Conservation (phyloP, 805 yeast genomes). For the Priceomyces haplophilus region DNA sequence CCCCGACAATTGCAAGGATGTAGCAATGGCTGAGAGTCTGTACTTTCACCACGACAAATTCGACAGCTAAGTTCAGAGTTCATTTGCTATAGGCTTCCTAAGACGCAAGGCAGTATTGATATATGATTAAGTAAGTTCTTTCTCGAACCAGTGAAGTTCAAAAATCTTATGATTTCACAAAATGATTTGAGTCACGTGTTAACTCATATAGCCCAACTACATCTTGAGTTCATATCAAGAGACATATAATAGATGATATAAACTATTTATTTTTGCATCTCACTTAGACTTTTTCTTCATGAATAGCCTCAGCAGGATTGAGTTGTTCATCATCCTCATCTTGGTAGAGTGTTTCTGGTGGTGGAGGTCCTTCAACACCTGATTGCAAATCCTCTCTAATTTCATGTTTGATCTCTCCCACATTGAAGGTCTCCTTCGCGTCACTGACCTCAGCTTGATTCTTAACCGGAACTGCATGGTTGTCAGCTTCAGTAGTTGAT, state of each 20-base stretch:
- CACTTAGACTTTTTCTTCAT: slow-evolving; percentile 2
- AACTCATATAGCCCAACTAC: no score
- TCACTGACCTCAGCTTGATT: slow-evolving; percentile 16
- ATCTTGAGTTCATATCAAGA: no score
- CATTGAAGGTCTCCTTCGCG: slow-evolving; percentile 23
- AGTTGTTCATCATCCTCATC: slow-evolving; percentile 7
- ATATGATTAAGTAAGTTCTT: background rate
- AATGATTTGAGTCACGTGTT: background rate
- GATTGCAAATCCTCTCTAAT: slow-evolving; percentile 9
- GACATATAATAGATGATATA: background rate
- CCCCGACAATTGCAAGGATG: slow-evolving; percentile 96
- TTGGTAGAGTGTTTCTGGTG: slow-evolving; percentile 5
- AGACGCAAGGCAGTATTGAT: background rate
- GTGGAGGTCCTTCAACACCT: slow-evolving; percentile 6
- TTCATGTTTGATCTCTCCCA: slow-evolving; percentile 3
- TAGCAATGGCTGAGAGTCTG: slow-evolving; percentile 70
- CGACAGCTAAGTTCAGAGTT: slow-evolving; percentile 63
- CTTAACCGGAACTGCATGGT: slow-evolving; percentile 16
- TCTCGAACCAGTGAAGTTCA: background rate
- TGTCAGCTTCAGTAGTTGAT: slow-evolving; percentile 1
- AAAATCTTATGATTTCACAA: background rate
- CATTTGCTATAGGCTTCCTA: background rate
- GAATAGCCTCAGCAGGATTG: slow-evolving; percentile 13
- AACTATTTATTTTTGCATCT: background rate
- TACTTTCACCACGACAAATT: slow-evolving; percentile 91